phyloP scores from a whole-genome alignment of 768 basidiomycete species.

The Leccinum longicurvipes region DNA sequence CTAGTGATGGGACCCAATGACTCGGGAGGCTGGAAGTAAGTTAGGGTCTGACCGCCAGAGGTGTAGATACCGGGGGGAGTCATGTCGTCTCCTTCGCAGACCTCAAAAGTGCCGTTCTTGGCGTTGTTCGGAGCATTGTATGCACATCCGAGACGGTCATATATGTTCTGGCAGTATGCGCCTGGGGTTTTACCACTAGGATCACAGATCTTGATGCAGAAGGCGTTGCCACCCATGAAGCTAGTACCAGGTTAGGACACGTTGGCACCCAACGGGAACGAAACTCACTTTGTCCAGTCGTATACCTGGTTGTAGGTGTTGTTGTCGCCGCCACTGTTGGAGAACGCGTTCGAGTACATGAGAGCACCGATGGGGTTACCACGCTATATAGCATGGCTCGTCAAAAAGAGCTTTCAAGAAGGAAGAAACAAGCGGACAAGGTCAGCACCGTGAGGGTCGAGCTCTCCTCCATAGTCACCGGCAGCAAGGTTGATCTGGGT shows the following conservation, averaged over 20 bases:
- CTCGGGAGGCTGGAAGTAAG: constrained; percentile 49
- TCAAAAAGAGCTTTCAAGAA: constrained; percentile 14
- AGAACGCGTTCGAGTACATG: constrained; percentile 60
- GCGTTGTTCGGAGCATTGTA: constrained; percentile 73
- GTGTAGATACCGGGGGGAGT: constrained; percentile 53
- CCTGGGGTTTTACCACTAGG: constrained; percentile 47
- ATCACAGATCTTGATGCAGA: constrained; percentile 77
- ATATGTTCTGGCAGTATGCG: constrained; percentile 66
- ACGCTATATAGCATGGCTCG: constrained; percentile 37
- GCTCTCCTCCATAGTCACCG: constrained; percentile 70
- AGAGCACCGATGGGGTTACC: constrained; percentile 81
- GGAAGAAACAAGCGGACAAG: constrained; percentile 31
- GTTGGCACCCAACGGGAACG: not conserved
- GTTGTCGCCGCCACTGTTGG: constrained; percentile 42
- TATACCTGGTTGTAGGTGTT: constrained; percentile 49
- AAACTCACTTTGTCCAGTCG: constrained; percentile 68
- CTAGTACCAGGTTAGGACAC: constrained; percentile 30
- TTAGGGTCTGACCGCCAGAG: constrained; percentile 36
- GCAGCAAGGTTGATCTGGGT: constrained; percentile 48
- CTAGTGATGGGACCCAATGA: constrained; percentile 43
- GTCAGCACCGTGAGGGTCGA: constrained; percentile 76
- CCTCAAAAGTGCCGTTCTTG: constrained; percentile 54
- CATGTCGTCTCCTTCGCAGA: constrained; percentile 66
- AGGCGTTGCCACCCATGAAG: constrained; percentile 63
- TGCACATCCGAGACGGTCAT: constrained; percentile 68